Conservation (phyloP, 768 basidiomycete genomes). For the Mycena venus region DNA sequence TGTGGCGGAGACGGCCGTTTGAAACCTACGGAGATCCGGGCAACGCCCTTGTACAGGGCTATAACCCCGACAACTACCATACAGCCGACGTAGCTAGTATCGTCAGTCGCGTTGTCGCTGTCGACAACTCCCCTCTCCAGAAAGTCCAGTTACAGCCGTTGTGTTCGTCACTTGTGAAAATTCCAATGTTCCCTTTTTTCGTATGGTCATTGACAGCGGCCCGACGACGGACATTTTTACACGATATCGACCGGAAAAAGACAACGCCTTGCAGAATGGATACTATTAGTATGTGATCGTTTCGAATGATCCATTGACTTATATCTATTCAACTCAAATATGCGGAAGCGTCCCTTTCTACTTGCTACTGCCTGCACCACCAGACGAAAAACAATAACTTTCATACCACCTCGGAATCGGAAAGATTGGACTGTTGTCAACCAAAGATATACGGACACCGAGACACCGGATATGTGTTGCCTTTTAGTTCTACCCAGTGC, state of each 20-base stretch:
- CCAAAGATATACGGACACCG: too few species aligned
- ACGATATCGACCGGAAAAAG: slow-evolving; percentile 31
- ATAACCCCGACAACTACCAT: too few species aligned
- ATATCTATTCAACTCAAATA: slow-evolving; percentile 17
- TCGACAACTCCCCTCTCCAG: too few species aligned
- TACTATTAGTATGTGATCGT: slow-evolving; percentile 20
- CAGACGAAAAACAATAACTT: slow-evolving; percentile 10
- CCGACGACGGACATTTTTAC: slow-evolving; percentile 32
- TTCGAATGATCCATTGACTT: slow-evolving; percentile 28
- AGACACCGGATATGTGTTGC: too few species aligned
- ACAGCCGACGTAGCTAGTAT: too few species aligned
- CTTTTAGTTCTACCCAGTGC: too few species aligned
- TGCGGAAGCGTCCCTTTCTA: slow-evolving; percentile 27
- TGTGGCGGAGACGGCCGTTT: too few species aligned
- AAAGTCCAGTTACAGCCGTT: not conserved
- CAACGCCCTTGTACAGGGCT: too few species aligned
- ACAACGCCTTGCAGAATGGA: slow-evolving; percentile 26
- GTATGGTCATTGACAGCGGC: too few species aligned
- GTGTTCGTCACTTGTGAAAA: slow-evolving; percentile 1
- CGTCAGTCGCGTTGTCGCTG: too few species aligned
- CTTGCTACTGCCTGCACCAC: slow-evolving; percentile 4
- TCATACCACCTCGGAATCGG: slow-evolving; percentile 18
- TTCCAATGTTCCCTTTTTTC: slow-evolving; percentile 30
- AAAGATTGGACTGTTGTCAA: not conserved
- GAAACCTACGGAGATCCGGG: too few species aligned